phyloP scores from a whole-genome alignment of 177 flowering plant species.

The Viscum album region DNA sequence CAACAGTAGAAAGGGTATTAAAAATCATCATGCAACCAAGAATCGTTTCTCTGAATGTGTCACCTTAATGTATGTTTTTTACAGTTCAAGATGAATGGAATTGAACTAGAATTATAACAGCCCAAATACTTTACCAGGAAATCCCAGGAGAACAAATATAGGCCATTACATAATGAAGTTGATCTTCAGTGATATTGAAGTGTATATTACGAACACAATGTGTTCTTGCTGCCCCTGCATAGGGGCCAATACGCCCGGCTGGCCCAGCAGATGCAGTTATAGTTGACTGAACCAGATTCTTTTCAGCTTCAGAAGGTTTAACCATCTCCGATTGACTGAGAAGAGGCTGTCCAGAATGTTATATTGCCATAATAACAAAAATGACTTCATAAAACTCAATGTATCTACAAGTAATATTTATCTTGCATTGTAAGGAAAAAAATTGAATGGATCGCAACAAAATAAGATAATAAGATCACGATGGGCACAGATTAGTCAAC shows the following conservation, averaged over 20 bases:
- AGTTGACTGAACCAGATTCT: constrained; percentile 77
- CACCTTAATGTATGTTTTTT: too few relatives aligned
- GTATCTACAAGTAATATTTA: constrained; percentile 35
- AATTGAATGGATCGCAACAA: too few relatives aligned
- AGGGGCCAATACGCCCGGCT: constrained; percentile 46
- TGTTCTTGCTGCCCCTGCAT: constrained; percentile 68
- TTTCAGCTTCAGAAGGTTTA: constrained; percentile 95
- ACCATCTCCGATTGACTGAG: constrained; percentile 89
- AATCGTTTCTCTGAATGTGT: too few relatives aligned
- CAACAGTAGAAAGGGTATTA: background rate
- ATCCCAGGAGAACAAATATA: background rate
- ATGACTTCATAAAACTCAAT: constrained; percentile 85
- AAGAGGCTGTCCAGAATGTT: constrained; percentile 86
- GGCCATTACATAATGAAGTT: constrained; percentile 57
- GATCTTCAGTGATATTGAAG: constrained; percentile 67
- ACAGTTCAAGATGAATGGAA: too few relatives aligned
- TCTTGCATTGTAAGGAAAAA: background rate
- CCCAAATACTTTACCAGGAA: too few relatives aligned
- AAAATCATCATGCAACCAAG: too few relatives aligned
- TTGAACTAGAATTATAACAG: too few relatives aligned
- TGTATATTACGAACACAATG: constrained; percentile 91
- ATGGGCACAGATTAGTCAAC: background rate
- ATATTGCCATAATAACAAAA: constrained; percentile 97
- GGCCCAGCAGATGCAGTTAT: constrained; percentile 33
- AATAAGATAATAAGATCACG: background rate